phyloP scores from a whole-genome alignment of 163 green algal genomes.

The Scenedesmus sp. region DNA sequence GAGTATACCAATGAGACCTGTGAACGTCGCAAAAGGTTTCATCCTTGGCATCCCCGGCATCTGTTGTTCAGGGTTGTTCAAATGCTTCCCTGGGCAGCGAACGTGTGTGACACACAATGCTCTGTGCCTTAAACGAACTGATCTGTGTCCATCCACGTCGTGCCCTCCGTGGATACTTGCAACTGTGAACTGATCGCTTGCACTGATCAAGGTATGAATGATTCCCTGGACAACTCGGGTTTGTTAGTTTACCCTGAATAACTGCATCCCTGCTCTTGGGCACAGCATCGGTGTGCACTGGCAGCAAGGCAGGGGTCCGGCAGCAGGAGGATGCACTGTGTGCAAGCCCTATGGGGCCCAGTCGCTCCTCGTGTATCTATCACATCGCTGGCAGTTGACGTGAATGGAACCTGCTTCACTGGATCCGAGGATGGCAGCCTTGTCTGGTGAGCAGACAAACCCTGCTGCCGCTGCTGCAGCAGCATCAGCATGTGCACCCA shows the following conservation, averaged over 20 bases:
- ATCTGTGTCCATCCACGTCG: not conserved
- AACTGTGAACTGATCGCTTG: not conserved
- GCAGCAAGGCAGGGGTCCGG: not conserved
- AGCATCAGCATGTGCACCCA: not conserved
- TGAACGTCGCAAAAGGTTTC: slow-evolving; percentile 23
- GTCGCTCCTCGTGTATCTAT: not conserved
- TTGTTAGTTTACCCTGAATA: not conserved
- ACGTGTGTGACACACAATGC: too few relatives aligned
- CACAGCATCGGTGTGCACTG: not conserved
- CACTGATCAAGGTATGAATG: not conserved
- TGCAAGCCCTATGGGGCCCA: slow-evolving; percentile 21
- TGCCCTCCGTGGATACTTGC: not conserved
- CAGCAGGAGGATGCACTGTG: slow-evolving; percentile 24
- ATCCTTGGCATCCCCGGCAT: slow-evolving; percentile 36
- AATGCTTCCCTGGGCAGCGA: not conserved
- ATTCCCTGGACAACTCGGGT: too few relatives aligned
- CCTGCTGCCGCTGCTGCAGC: not conserved
- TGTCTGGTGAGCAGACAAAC: slow-evolving; percentile 24
- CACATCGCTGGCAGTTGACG: slow-evolving; percentile 1
- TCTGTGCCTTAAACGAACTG: not conserved
- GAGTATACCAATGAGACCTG: not conserved
- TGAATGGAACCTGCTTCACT: slow-evolving; percentile 5
- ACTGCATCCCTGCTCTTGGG: not conserved
- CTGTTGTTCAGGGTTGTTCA: slow-evolving; percentile 16
- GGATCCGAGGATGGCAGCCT: slow-evolving; percentile 45